Percentiles rank a stretch among this genome's conserved stretches.
These are phyloP conservation scores for Brassica hybrid DNA, from an alignment of 441 rosid genomes.

Conservation along the genomic window DNA sequence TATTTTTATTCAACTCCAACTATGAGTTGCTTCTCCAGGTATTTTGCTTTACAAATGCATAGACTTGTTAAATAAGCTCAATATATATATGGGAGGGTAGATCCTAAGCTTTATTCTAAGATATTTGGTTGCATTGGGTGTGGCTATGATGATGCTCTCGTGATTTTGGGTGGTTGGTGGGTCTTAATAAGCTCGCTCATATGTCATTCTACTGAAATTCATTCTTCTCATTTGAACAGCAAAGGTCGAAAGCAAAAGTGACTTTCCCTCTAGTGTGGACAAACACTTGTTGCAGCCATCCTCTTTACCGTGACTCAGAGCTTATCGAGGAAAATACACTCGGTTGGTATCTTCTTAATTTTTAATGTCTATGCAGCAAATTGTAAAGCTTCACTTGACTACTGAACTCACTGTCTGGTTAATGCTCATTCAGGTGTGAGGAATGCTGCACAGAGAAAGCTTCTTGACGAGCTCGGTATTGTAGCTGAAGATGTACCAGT, in stretches of 20 bases:
- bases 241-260: slow-evolving; percentile 94
- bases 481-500: slow-evolving; percentile 88
- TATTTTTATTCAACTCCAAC: slow-evolving; percentile 90
- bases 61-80: not conserved
- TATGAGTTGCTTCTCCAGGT: slow-evolving; percentile 98
- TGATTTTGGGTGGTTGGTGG: slow-evolving; percentile 9
- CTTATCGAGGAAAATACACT: not conserved
- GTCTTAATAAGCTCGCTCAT: not conserved
- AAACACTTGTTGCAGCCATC: slow-evolving; percentile 99
- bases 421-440: slow-evolving; percentile 67
- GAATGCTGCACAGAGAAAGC: slow-evolving; percentile 99
- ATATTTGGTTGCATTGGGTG: not conserved
- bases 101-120: slow-evolving; percentile 1
- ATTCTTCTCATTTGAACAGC: slow-evolving; percentile 52
- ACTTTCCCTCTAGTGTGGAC: slow-evolving; percentile 99
- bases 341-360: not conserved
- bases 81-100: not conserved
- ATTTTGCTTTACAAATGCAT: slow-evolving; percentile 23
- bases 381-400: not conserved
- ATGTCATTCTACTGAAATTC: not conserved
- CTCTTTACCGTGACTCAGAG: slow-evolving; percentile 33
- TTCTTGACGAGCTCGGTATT: slow-evolving; percentile 95
- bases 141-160: slow-evolving; percentile 17
- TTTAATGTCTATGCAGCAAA: not conserved
- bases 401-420: not conserved